phyloP scores from a whole-genome alignment of 2,329 filamentous ascomycete genomes.

The Fusarium equiseti region DNA sequence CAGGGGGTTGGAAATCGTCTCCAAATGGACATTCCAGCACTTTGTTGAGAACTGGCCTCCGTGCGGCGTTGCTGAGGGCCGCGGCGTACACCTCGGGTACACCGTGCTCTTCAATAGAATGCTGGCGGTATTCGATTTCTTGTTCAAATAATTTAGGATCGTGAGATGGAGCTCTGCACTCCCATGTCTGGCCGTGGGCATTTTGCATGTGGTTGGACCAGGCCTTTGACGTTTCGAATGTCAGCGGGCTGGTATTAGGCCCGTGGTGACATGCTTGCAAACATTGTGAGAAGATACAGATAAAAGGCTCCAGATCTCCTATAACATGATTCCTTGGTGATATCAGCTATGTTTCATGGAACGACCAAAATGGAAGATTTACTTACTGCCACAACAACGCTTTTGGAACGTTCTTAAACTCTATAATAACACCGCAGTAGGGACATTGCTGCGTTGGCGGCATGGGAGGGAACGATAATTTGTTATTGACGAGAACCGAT shows the following conservation, averaged over 20 bases:
- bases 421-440: constrained; percentile 2
- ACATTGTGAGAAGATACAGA: background rate
- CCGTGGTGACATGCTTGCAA: background rate
- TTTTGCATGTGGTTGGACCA: constrained; percentile 2
- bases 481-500: background rate
- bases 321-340: background rate
- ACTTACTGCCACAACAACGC: background rate
- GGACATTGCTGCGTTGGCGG: background rate
- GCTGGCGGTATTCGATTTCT: background rate
- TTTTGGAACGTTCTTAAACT: background rate
- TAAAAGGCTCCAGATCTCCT: constrained; percentile 1
- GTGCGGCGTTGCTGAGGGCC: background rate
- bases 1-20: background rate
- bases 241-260: background rate
- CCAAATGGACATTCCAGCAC: constrained; percentile 1
- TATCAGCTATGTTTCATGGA: background rate
- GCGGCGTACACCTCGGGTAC: background rate
- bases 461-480: background rate
- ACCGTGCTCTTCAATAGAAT: background rate
- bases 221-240: constrained; percentile 3
- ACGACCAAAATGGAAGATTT: background rate
- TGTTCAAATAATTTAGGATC: background rate
- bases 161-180: constrained; percentile 3
- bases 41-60: background rate
- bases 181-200: background rate